phyloP scores from a whole-genome alignment of 345 rosid genomes.

The Euclidium syriacum region DNA sequence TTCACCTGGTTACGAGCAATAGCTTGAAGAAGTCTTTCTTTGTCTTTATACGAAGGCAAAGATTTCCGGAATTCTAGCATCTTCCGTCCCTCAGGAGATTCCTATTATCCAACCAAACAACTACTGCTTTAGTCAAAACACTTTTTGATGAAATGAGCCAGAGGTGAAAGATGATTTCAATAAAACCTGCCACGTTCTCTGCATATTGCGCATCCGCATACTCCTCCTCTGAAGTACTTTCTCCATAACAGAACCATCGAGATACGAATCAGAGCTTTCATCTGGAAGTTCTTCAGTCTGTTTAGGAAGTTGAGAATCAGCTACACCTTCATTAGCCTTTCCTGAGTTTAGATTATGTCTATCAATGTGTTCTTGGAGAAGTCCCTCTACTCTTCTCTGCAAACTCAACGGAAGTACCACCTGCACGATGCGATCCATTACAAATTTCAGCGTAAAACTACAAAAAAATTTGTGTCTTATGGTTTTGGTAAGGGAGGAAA shows the following conservation, averaged over 20 bases:
- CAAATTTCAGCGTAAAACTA: slow-evolving; percentile 13
- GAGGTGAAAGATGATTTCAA: background rate
- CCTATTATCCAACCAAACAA: slow-evolving; percentile 40
- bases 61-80: slow-evolving; percentile 81
- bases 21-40: slow-evolving; percentile 90
- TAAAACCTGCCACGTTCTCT: slow-evolving; percentile 85
- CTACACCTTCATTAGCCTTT: slow-evolving; percentile 32
- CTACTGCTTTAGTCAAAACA: background rate
- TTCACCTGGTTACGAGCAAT: slow-evolving; percentile 94
- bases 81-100: slow-evolving; percentile 82
- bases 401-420: slow-evolving; percentile 84
- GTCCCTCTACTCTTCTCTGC: slow-evolving; percentile 91
- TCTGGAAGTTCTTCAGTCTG: slow-evolving; percentile 43
- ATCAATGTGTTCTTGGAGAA: slow-evolving; percentile 92
- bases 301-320: slow-evolving; percentile 33
- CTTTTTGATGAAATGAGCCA: background rate
- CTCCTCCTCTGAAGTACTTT: slow-evolving; percentile 91
- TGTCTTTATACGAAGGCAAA: slow-evolving; percentile 86
- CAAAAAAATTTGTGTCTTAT: background rate
- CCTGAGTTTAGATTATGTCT: slow-evolving; percentile 54
- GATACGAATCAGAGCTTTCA: slow-evolving; percentile 49
- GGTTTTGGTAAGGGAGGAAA: slow-evolving; percentile 8
- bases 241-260: slow-evolving; percentile 93
- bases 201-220: slow-evolving; percentile 88
- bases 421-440: slow-evolving; percentile 31